Evolutionary conservation across 2,329 filamentous ascomycete genomes (phyloP).

Genomic region (Cytospora piceicola): DNA sequence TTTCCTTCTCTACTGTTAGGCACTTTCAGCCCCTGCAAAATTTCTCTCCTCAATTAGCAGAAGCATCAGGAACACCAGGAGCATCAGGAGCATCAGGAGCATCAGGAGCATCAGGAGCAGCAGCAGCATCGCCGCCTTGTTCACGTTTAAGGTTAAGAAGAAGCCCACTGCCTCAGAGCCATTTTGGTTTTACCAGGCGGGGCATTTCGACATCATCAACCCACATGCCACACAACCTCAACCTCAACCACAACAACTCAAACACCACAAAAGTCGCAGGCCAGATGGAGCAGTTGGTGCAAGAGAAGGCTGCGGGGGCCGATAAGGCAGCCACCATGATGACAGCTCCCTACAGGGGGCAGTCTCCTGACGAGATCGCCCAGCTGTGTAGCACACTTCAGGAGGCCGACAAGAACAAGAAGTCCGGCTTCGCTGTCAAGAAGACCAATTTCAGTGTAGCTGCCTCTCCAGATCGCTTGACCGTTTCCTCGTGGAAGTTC

Average conservation of each 20-base stretch:
- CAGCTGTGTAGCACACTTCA: conserved; percentile 69
- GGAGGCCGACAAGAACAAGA: conserved; percentile 57
- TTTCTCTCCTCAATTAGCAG: background rate
- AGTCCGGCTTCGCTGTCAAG: conserved; percentile 71
- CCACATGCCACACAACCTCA: background rate
- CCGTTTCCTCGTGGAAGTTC: conserved; percentile 90
- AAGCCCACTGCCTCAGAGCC: background rate
- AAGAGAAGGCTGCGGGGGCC: conserved; percentile 14
- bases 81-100: background rate
- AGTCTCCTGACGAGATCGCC: conserved; percentile 70
- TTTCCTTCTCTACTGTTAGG: background rate
- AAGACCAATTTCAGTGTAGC: conserved; percentile 76
- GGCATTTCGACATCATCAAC: background rate
- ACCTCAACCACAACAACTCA: background rate
- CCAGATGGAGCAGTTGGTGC: conserved; percentile 21
- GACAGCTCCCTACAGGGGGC: conserved; percentile 64
- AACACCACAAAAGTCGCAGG: background rate
- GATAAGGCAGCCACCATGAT: conserved; percentile 39
- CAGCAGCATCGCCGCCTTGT: background rate
- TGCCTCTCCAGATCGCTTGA: conserved; percentile 63
- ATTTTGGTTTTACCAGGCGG: background rate
- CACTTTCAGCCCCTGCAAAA: background rate
- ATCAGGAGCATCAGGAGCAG: background rate
- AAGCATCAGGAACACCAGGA: background rate
- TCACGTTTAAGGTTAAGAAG: too few species aligned